Conservation (phyloP, 495 filamentous ascomycete species). For the Bathelium albidoporum region DNA sequence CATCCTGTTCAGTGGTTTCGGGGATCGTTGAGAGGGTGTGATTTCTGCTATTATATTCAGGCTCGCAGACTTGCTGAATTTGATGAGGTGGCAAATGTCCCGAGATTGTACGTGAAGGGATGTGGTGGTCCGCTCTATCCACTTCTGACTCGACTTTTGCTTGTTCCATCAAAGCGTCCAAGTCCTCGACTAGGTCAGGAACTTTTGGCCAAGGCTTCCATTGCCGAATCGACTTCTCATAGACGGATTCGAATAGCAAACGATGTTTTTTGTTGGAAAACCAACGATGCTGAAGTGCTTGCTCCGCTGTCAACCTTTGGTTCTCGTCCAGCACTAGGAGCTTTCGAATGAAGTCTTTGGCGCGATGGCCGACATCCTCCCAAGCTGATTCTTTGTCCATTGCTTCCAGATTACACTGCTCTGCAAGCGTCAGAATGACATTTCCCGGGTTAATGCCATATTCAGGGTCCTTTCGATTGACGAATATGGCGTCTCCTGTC, state of each 20-base stretch:
- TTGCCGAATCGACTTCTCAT: slow-evolving; percentile 35
- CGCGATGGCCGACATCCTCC: slow-evolving; percentile 31
- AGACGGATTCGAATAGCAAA: slow-evolving; percentile 37
- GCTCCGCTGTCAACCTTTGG: slow-evolving; percentile 41
- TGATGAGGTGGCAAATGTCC: neutral
- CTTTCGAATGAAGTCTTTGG: slow-evolving; percentile 44
- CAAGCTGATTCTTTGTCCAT: slow-evolving; percentile 32
- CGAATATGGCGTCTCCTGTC: slow-evolving; percentile 37
- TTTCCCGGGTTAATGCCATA: slow-evolving; percentile 4
- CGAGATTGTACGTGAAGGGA: neutral
- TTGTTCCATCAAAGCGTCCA: slow-evolving; percentile 8
- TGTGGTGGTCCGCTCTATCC: neutral
- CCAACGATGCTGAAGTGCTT: slow-evolving; percentile 52
- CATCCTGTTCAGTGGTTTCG: neutral
- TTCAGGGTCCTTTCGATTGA: slow-evolving; percentile 19
- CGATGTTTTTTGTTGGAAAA: slow-evolving; percentile 39
- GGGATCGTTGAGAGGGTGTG: neutral
- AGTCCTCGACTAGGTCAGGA: slow-evolving; percentile 20
- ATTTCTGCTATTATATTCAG: neutral
- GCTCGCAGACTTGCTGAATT: neutral
- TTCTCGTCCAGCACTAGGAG: slow-evolving; percentile 44
- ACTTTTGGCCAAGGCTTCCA: slow-evolving; percentile 37
- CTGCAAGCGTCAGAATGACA: slow-evolving; percentile 20
- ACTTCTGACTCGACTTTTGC: neutral
- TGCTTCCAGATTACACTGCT: slow-evolving; percentile 25